Percentiles rank a stretch among this genome's conserved stretches.
Conservation (phyloP, 2,329 filamentous ascomycete species). For the Ceratocystis alfenasii region DNA sequence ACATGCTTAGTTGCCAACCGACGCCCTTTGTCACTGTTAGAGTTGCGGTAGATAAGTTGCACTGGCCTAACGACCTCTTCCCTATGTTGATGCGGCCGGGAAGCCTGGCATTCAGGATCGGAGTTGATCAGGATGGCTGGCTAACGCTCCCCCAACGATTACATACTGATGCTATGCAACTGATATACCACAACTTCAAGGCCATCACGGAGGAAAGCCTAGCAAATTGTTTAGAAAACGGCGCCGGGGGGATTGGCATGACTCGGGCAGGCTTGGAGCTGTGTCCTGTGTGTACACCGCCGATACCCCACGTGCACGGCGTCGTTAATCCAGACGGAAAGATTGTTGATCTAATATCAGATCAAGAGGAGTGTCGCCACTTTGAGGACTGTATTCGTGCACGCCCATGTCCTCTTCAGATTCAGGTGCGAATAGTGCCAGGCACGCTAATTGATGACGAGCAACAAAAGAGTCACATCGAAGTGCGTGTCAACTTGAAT, state of each 20-base stretch:
- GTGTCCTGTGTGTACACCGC: slow-evolving; percentile 13
- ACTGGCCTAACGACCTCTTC: slow-evolving; percentile 10
- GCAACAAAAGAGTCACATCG: slow-evolving; percentile 2
- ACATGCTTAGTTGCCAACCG: background rate
- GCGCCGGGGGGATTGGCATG: background rate
- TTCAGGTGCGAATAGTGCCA: slow-evolving; percentile 9
- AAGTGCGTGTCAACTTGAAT: slow-evolving; percentile 23
- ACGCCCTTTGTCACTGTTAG: slow-evolving; percentile 14
- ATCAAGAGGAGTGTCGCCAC: slow-evolving; percentile 14
- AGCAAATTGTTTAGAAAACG: background rate
- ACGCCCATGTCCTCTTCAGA: slow-evolving; percentile 19
- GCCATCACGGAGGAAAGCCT: slow-evolving; percentile 6
- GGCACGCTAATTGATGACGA: background rate
- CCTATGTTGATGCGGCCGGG: slow-evolving; percentile 8
- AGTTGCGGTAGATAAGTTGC: background rate
- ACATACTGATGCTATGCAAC: slow-evolving; percentile 13
- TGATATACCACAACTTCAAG: slow-evolving; percentile 17
- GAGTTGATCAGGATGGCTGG: slow-evolving; percentile 9
- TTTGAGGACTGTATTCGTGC: slow-evolving; percentile 19
- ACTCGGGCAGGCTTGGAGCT: background rate
- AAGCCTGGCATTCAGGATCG: slow-evolving; percentile 3
- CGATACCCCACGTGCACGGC: slow-evolving; percentile 6
- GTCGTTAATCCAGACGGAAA: slow-evolving; percentile 15
- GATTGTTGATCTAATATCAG: slow-evolving; percentile 19
- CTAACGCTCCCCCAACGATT: slow-evolving; percentile 13